Conservation (phyloP, 2,329 filamentous ascomycete species). For the Pseudocercospora cruenta region DNA sequence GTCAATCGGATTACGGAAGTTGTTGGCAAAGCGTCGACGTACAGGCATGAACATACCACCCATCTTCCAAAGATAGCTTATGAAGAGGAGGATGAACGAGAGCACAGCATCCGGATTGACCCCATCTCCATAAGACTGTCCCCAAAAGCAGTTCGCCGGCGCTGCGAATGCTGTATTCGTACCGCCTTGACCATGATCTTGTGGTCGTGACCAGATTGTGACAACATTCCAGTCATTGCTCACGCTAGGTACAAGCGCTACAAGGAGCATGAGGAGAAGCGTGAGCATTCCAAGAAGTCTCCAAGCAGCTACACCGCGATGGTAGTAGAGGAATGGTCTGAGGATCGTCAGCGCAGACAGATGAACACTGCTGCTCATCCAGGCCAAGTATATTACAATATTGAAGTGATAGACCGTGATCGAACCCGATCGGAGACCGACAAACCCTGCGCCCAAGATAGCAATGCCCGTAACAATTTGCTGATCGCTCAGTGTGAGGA, state of each 20-base stretch:
- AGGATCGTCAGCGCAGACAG: constrained; percentile 27
- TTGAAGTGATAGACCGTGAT: constrained; percentile 26
- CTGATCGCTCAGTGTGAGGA: constrained; percentile 26
- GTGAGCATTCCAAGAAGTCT: constrained; percentile 24
- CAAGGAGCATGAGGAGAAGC: constrained; percentile 26
- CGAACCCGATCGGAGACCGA: constrained; percentile 13
- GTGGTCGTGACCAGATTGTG: neutral
- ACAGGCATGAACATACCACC: constrained; percentile 26
- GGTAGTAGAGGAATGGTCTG: constrained; percentile 19
- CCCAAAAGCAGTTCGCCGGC: constrained; percentile 29
- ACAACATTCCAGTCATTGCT: constrained; percentile 27
- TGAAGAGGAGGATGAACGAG: constrained; percentile 28
- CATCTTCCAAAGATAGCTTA: constrained; percentile 36
- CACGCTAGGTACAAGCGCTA: constrained; percentile 30
- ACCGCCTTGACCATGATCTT: neutral
- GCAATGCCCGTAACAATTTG: constrained; percentile 30
- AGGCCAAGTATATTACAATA: constrained; percentile 27
- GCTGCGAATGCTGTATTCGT: constrained; percentile 19
- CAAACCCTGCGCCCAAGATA: constrained; percentile 24
- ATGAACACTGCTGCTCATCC: constrained; percentile 30
- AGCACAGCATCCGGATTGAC: constrained; percentile 31
- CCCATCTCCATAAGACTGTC: constrained; percentile 20
- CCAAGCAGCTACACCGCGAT: constrained; percentile 13
- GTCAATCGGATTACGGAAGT: constrained; percentile 23
- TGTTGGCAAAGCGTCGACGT: constrained; percentile 17